Evolutionary conservation across 441 rosid species (phyloP).

Genomic region (Syzygium syzygioides): DNA sequence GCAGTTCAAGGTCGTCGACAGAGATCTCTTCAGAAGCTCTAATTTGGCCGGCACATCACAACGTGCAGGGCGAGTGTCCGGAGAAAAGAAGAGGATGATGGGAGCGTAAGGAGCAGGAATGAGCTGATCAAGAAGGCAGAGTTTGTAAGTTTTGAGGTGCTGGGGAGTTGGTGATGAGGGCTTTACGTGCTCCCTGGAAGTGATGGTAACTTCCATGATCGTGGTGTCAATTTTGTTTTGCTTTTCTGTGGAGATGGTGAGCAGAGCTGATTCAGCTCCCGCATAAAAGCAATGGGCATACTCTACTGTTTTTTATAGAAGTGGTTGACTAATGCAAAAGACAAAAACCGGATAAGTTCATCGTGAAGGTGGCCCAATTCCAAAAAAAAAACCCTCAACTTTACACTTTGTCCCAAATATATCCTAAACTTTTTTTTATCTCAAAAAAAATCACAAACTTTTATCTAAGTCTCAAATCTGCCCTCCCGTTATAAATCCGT

Average conservation of each 20-base stretch:
- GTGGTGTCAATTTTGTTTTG: neutral
- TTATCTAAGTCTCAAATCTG: no score
- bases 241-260: neutral
- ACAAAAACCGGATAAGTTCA: neutral
- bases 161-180: constrained; percentile 42
- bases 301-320: neutral
- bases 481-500: no score
- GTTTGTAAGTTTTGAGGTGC: constrained; percentile 29
- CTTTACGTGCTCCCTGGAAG: constrained; percentile 28
- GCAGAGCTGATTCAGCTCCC: neutral
- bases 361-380: neutral
- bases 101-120: constrained; percentile 26
- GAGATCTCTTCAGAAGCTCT: constrained; percentile 26
- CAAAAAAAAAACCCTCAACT: no score
- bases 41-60: constrained; percentile 2
- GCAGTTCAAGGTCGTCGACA: constrained; percentile 29
- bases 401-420: no score
- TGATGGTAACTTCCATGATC: constrained; percentile 26
- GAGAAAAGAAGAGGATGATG: constrained; percentile 30
- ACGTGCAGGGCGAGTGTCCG: neutral
- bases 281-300: neutral
- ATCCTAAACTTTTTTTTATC: no score
- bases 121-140: constrained; percentile 42
- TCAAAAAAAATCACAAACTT: no score
- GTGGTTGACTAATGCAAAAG: neutral